Evolutionary conservation across 2,329 filamentous ascomycete species (phyloP).

Genomic region (Thermomyces lanuginosus): DNA sequence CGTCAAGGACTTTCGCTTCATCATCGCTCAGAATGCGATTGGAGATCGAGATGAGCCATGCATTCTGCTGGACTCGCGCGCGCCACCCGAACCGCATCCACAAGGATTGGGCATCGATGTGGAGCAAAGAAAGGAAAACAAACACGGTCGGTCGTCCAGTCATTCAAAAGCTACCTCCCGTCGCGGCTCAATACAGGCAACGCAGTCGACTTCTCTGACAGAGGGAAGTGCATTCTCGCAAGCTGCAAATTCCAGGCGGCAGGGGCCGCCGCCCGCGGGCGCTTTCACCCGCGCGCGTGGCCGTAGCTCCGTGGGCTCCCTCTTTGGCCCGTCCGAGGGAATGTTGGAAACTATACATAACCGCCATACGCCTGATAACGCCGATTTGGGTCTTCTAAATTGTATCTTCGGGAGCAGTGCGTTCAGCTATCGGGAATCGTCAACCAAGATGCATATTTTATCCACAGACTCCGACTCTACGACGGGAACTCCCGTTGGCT

Average conservation of each 20-base stretch:
- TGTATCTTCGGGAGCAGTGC: slow-evolving; percentile 46
- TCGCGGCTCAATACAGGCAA: slow-evolving; percentile 13
- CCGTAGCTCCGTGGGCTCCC: slow-evolving; percentile 31
- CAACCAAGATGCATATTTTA: slow-evolving; percentile 45
- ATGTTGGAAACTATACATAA: slow-evolving; percentile 20
- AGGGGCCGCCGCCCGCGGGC: slow-evolving; percentile 18
- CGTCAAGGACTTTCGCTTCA: slow-evolving; percentile 29
- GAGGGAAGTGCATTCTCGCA: slow-evolving; percentile 19
- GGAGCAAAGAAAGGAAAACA: slow-evolving; percentile 14
- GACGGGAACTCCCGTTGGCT: slow-evolving; percentile 11
- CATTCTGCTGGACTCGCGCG: slow-evolving; percentile 29
- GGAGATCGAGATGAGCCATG: slow-evolving; percentile 32
- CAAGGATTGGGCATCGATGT: slow-evolving; percentile 21
- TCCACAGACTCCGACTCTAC: slow-evolving; percentile 25
- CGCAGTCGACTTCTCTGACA: slow-evolving; percentile 19
- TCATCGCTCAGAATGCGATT: slow-evolving; percentile 33
- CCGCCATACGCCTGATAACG: slow-evolving; percentile 29
- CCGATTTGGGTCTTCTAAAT: slow-evolving; percentile 37
- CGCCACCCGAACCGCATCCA: slow-evolving; percentile 13
- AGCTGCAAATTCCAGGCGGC: slow-evolving; percentile 18
- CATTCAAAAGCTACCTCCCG: slow-evolving; percentile 18
- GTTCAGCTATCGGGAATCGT: slow-evolving; percentile 41
- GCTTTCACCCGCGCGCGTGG: slow-evolving; percentile 27
- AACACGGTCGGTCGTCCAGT: slow-evolving; percentile 25
- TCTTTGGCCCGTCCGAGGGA: slow-evolving; percentile 11